Conservation (phyloP, 352 stramenopile species). For the Elongisporangium senticosum region DNA sequence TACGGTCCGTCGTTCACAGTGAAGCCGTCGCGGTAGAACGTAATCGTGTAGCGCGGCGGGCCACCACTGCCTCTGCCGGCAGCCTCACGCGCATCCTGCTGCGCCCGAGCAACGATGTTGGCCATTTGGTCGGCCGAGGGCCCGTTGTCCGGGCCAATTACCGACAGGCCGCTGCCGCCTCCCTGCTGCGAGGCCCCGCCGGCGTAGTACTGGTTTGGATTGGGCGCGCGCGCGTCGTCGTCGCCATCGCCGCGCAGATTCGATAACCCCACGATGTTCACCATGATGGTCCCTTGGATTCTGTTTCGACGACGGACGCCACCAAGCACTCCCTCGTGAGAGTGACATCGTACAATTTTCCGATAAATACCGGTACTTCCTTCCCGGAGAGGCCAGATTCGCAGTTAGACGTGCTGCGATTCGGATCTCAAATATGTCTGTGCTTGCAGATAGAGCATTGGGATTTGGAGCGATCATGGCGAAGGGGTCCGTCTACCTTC, state of each 20-base stretch:
- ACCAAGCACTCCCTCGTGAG: slow-evolving; percentile 3
- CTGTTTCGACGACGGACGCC: background rate
- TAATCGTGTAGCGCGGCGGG: slow-evolving; percentile 61
- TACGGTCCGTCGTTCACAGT: slow-evolving; percentile 80
- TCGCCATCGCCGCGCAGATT: slow-evolving; percentile 42
- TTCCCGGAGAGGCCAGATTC: too few relatives aligned
- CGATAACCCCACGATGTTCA: slow-evolving; percentile 80
- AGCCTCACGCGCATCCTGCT: slow-evolving; percentile 46
- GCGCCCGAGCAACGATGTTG: slow-evolving; percentile 82
- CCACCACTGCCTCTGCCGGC: slow-evolving; percentile 13
- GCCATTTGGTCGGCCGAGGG: slow-evolving; percentile 43
- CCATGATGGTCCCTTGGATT: slow-evolving; percentile 28
- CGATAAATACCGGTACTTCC: background rate
- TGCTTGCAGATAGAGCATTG: too few relatives aligned
- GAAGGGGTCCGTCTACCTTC: too few relatives aligned
- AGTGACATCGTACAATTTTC: slow-evolving; percentile 11
- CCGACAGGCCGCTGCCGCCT: slow-evolving; percentile 69
- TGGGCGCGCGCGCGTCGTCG: slow-evolving; percentile 24
- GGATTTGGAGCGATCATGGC: too few relatives aligned
- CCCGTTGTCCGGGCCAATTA: slow-evolving; percentile 48
- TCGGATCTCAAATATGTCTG: too few relatives aligned
- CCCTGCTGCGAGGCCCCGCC: slow-evolving; percentile 58
- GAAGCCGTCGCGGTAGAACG: slow-evolving; percentile 84
- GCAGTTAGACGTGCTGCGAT: too few relatives aligned
- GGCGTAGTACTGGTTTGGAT: slow-evolving; percentile 69